Conservation (phyloP, 2,329 filamentous ascomycete species). For the Cercospora sp. region DNA sequence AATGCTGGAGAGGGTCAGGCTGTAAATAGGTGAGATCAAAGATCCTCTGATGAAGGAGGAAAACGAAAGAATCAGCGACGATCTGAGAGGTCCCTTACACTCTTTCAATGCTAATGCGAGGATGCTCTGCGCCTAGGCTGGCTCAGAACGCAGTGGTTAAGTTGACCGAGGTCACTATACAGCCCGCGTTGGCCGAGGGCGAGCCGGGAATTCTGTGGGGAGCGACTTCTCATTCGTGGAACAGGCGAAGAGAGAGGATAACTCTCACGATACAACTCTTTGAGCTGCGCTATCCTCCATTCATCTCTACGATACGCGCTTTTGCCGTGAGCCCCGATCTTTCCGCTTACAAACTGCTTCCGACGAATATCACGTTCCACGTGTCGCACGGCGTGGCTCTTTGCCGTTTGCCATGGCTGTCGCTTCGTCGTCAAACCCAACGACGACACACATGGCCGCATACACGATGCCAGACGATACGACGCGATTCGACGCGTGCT, state of each 20-base stretch:
- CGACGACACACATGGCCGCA: neutral
- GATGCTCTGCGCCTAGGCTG: neutral
- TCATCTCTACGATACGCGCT: conserved; percentile 1
- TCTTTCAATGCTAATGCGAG: neutral
- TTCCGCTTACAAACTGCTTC: neutral
- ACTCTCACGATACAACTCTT: neutral
- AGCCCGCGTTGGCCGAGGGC: conserved; percentile 2
- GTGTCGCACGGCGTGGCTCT: neutral
- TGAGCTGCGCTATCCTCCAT: neutral
- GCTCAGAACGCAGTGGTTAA: neutral
- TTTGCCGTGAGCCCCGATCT: neutral
- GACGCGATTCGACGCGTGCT: neutral
- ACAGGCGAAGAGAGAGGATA: neutral
- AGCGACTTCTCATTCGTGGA: neutral
- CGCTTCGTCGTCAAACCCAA: neutral
- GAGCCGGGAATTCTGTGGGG: neutral
- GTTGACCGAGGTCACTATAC: conserved; percentile 4
- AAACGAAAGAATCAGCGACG: conserved; percentile 1
- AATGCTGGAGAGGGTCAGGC: neutral
- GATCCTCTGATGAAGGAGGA: conserved; percentile 4
- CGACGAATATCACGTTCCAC: neutral
- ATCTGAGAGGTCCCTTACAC: conserved; percentile 10
- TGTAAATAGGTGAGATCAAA: neutral
- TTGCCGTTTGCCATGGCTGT: neutral
- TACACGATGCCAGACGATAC: neutral